phyloP scores from a whole-genome alignment of 371 early-diverging fungal genomes.

The Synchytrium microbalum region DNA sequence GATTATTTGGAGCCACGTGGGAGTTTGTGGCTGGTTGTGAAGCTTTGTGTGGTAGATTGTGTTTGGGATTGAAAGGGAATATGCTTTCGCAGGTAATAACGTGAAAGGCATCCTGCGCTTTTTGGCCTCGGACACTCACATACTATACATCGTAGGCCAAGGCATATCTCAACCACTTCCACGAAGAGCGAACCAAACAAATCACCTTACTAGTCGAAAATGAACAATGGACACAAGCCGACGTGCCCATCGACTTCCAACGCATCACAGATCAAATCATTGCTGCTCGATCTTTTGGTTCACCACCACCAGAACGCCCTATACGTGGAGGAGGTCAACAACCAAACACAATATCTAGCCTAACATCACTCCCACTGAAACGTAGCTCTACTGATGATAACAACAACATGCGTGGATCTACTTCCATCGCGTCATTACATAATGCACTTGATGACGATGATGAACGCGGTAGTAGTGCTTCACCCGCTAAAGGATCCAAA shows the following conservation, averaged over 20 bases:
- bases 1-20: slow-evolving; percentile 63
- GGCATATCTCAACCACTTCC: slow-evolving; percentile 79
- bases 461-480: background rate
- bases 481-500: slow-evolving; percentile 8
- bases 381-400: slow-evolving; percentile 4
- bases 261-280: slow-evolving; percentile 68
- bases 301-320: too few relatives aligned
- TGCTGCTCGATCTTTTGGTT: too few relatives aligned
- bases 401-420: too few relatives aligned
- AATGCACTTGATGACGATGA: slow-evolving; percentile 15
- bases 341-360: background rate
- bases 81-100: slow-evolving; percentile 56
- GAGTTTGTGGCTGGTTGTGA: slow-evolving; percentile 72
- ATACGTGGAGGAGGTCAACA: too few relatives aligned
- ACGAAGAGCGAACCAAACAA: slow-evolving; percentile 81
- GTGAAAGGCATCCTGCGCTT: background rate
- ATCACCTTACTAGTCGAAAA: slow-evolving; percentile 80
- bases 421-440: background rate
- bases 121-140: too few relatives aligned
- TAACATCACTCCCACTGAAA: slow-evolving; percentile 3
- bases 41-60: slow-evolving; percentile 65
- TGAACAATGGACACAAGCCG: slow-evolving; percentile 89
- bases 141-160: slow-evolving; percentile 50
- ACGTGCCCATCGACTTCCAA: slow-evolving; percentile 88
- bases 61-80: slow-evolving; percentile 76